phyloP scores from a whole-genome alignment of 148 eudicot species.

The Camellia granthamiana region DNA sequence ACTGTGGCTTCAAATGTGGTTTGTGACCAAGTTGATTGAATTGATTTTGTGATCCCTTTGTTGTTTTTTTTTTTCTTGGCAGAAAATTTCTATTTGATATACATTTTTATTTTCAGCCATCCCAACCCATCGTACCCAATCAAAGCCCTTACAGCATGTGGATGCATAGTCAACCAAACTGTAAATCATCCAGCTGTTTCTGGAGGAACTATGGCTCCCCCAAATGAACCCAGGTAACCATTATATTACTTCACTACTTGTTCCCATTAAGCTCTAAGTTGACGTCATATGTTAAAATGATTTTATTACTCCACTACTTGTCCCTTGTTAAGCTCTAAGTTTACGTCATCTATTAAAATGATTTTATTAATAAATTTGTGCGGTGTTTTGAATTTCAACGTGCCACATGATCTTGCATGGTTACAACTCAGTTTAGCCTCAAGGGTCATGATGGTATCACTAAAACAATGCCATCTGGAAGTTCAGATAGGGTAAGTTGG shows the following conservation, averaged over 20 bases:
- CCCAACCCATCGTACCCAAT: no score
- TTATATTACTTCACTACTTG: no score
- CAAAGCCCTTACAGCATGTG: no score
- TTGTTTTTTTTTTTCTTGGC: no score
- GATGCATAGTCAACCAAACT: no score
- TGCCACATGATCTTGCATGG: background rate
- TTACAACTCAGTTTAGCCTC: background rate
- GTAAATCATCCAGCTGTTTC: no score
- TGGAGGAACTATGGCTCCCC: no score
- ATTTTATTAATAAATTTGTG: background rate
- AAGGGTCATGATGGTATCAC: background rate
- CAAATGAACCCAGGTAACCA: no score
- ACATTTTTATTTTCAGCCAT: no score
- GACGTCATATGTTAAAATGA: background rate
- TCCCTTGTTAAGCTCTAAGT: background rate
- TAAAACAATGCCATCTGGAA: background rate
- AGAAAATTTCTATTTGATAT: no score
- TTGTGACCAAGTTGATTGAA: background rate
- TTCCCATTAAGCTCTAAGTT: background rate
- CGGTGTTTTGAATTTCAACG: background rate
- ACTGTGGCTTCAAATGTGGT: background rate
- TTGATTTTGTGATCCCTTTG: background rate
- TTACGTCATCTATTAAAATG: background rate
- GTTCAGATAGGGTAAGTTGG: background rate
- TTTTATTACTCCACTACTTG: background rate